Percentiles rank a stretch among this genome's conserved stretches.
Evolutionary conservation across 2,329 filamentous ascomycete species (phyloP).

Genomic region (Eutypella sp.): DNA sequence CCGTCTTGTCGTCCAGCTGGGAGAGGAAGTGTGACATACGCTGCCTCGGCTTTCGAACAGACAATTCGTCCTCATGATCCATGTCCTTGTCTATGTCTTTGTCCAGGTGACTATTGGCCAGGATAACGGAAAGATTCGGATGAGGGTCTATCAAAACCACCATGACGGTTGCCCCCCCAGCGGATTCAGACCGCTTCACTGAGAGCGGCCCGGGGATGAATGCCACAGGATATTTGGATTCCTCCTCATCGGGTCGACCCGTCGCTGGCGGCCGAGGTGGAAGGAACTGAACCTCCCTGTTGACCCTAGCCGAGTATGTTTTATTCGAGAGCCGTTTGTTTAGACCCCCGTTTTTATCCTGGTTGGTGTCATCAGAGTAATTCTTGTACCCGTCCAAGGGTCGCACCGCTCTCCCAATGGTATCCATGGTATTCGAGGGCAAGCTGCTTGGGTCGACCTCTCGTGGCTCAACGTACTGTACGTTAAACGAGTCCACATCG

Average conservation of each 20-base stretch:
- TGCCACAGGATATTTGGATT: neutral
- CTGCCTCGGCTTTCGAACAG: neutral
- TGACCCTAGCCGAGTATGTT: neutral
- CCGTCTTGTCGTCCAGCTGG: neutral
- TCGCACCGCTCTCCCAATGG: neutral
- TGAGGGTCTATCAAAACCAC: constrained; percentile 1
- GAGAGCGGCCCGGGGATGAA: constrained; percentile 4
- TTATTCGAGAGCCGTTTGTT: neutral
- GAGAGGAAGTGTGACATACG: neutral
- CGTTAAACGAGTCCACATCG: neutral
- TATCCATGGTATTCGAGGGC: neutral
- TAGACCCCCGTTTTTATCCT: no score
- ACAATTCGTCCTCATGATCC: no score
- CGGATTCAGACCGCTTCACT: neutral
- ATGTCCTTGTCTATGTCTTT: neutral
- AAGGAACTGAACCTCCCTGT: neutral
- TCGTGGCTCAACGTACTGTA: constrained; percentile 2
- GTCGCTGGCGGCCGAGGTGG: neutral
- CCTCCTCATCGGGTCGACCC: neutral
- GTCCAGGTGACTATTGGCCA: constrained; percentile 1
- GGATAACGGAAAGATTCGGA: neutral
- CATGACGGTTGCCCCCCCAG: neutral
- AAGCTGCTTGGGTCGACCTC: neutral
- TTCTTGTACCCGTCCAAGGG: constrained; percentile 1
- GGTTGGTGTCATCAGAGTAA: neutral